Percentiles rank a stretch among this genome's conserved stretches.
These are phyloP conservation scores for Colletotrichum phormii DNA, from an alignment of 2,329 filamentous ascomycete genomes.

Conservation along the genomic window DNA sequence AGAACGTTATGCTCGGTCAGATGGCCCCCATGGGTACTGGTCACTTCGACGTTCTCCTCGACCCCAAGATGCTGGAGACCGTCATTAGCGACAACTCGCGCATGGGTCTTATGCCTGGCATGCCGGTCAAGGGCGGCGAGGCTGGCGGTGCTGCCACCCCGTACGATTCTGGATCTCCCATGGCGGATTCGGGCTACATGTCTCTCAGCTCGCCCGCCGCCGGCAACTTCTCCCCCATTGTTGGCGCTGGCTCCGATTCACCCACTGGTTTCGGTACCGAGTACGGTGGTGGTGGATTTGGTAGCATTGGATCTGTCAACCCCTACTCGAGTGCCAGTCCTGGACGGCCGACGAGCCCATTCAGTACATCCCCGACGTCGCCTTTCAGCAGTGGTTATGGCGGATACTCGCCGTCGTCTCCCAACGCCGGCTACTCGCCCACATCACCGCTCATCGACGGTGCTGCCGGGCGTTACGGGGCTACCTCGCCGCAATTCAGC, in stretches of 20 bases:
- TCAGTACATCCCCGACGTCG: slow-evolving; percentile 76
- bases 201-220: slow-evolving; percentile 70
- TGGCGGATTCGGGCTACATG: slow-evolving; percentile 77
- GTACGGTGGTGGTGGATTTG: slow-evolving; percentile 63
- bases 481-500: slow-evolving; percentile 72
- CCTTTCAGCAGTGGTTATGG: slow-evolving; percentile 68
- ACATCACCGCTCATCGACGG: slow-evolving; percentile 76
- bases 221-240: slow-evolving; percentile 82
- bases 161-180: slow-evolving; percentile 88
- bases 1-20: slow-evolving; percentile 98
- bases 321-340: slow-evolving; percentile 77
- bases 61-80: slow-evolving; percentile 95
- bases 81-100: slow-evolving; percentile 93
- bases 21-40: slow-evolving; percentile 97
- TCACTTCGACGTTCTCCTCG: slow-evolving; percentile 92
- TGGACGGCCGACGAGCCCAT: slow-evolving; percentile 74
- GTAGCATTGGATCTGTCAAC: slow-evolving; percentile 65
- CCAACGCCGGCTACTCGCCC: slow-evolving; percentile 79
- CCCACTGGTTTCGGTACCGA: slow-evolving; percentile 74
- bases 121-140: slow-evolving; percentile 80
- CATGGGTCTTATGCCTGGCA: slow-evolving; percentile 83
- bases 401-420: slow-evolving; percentile 82
- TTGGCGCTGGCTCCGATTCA: slow-evolving; percentile 77
- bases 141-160: slow-evolving; percentile 90
- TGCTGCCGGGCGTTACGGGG: slow-evolving; percentile 60